Evolutionary conservation across 345 rosid genomes (phyloP).

Genomic region (Salix caprea): DNA sequence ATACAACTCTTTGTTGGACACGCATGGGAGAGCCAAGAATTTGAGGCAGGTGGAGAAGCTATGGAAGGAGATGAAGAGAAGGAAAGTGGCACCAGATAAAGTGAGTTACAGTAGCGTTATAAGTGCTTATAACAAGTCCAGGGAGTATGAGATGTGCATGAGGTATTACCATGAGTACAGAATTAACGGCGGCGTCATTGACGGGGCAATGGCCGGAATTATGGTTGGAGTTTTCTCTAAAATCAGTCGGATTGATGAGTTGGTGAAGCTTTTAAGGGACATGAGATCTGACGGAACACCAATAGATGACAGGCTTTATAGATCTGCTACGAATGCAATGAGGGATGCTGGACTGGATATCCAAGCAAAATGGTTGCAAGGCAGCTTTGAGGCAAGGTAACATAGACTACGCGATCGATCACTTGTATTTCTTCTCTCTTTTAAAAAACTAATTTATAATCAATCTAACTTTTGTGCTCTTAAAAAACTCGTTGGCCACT

Average conservation of each 20-base stretch:
- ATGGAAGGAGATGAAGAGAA: constrained; percentile 82
- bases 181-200: constrained; percentile 48
- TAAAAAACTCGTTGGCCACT: too few relatives aligned
- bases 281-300: constrained; percentile 54
- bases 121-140: constrained; percentile 58
- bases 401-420: neutral
- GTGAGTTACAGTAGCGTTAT: constrained; percentile 74
- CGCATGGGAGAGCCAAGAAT: constrained; percentile 70
- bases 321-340: constrained; percentile 63
- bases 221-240: constrained; percentile 87
- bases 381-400: constrained; percentile 40
- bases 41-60: constrained; percentile 68
- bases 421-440: neutral
- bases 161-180: constrained; percentile 58
- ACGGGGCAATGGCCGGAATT: constrained; percentile 72
- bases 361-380: constrained; percentile 63
- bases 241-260: constrained; percentile 54
- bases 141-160: constrained; percentile 57
- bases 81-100: constrained; percentile 63
- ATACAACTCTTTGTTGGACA: constrained; percentile 74
- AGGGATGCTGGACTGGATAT: constrained; percentile 66
- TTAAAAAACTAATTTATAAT: too few relatives aligned
- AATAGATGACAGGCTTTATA: constrained; percentile 61
- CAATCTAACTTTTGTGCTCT: too few relatives aligned
- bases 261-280: constrained; percentile 66